Percentiles rank a stretch among this genome's conserved stretches.
Conservation (phyloP, 768 basidiomycete genomes). For the Tricholoma sp. region DNA sequence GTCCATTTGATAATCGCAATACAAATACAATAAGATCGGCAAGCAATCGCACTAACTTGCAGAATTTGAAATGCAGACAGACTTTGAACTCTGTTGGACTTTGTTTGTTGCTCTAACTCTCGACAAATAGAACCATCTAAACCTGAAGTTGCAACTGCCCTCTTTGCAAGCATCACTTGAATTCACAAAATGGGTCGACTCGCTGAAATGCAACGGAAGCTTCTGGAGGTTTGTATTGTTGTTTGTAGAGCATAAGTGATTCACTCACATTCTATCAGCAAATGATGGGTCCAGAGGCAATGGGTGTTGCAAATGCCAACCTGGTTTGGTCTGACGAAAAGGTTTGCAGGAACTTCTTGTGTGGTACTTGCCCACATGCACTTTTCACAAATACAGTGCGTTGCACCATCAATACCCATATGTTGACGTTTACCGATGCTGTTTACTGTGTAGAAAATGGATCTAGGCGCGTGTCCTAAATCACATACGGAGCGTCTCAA, state of each 20-base stretch:
- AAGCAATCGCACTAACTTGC: too few relatives aligned
- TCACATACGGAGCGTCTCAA: constrained; percentile 93
- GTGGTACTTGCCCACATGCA: constrained; percentile 97
- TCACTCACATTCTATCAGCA: constrained; percentile 49
- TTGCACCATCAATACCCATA: constrained; percentile 9
- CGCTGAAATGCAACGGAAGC: constrained; percentile 97
- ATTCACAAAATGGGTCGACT: constrained; percentile 76
- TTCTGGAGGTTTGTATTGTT: constrained; percentile 41
- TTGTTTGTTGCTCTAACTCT: constrained; percentile 6
- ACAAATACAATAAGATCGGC: too few relatives aligned
- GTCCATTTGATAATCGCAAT: not conserved
- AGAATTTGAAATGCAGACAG: too few relatives aligned
- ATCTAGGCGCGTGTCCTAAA: constrained; percentile 95
- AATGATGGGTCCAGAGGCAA: constrained; percentile 99
- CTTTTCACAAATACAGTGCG: constrained; percentile 96
- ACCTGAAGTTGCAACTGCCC: constrained; percentile 2
- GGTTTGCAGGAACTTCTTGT: constrained; percentile 97
- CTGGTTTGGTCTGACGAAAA: constrained; percentile 94
- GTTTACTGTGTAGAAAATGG: constrained; percentile 82
- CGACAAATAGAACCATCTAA: constrained; percentile 12
- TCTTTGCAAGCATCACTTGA: constrained; percentile 16
- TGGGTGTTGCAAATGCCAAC: constrained; percentile 93
- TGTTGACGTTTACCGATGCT: not conserved
- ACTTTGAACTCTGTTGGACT: not conserved
- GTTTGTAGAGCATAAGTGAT: constrained; percentile 36